Base-by-base conservation (phyloP, 495 filamentous ascomycete species). In the Durotheca rogersii region DNA sequence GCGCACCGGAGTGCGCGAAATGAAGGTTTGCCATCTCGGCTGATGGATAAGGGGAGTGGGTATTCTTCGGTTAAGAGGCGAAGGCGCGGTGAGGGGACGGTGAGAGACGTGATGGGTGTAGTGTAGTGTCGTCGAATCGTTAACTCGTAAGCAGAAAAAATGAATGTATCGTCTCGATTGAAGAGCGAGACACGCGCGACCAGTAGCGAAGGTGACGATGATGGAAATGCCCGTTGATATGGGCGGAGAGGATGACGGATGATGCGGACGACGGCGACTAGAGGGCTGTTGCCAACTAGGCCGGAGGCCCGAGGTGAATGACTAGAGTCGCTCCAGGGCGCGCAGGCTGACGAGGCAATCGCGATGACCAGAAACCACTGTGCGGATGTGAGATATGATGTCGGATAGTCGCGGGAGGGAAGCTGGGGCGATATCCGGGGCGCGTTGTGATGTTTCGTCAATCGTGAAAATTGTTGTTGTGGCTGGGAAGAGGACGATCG, bases 1-100 rank as follows among this genome's bases (percentile, higher is more conserved):
- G 89, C 82, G 93, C 93, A 77, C 88, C 90, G 58, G 93, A 97
- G 67, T 89, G 86, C 46, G 86, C 79, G 58, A 96, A 95, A 64
- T 85, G 85, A 61, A 95, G 85, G 74, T 94, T 93, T 78, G 90
- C 83, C 93, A 96, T 97, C 64, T 64, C n/a, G n/a, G n/a, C n/a
- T 90, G 60, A 43, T 17, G 31, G 51, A 56, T 51, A 41, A 44
- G 51, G 30, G 41, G 29, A 6, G 19, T 46, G 34, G 51, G 53
- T 19, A 44, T 49, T 48, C 42, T 31, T 38, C 10, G 27, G 17
- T 25, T 19, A 40, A 32, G 37, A 17, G 11, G 30, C n/a, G 36
- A 33, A 15, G 17, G 35, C 35, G 18, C 19, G 17, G 47, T 47
- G 33, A 38, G 29, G 41, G 25, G 32, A 41, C 38, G 29, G 44